Evolutionary conservation across 345 rosid species (phyloP).

Genomic region (Microthlaspi erraticum): DNA sequence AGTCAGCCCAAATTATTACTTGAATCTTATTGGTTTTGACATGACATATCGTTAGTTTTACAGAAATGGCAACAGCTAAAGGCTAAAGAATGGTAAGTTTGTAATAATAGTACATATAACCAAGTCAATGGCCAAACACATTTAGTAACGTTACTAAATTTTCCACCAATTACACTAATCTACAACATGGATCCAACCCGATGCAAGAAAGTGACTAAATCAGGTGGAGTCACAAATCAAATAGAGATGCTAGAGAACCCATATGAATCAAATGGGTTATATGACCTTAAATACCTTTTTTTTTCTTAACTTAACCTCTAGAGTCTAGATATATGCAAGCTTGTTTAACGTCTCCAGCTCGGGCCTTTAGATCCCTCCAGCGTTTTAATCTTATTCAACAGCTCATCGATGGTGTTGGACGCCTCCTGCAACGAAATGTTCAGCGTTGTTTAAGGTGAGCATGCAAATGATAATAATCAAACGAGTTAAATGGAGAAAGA

Average conservation of each 20-base stretch:
- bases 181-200: constrained; percentile 31
- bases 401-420: constrained; percentile 63
- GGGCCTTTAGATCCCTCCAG: constrained; percentile 61
- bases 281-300: background rate
- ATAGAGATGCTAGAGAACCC: constrained; percentile 14
- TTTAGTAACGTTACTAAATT: constrained; percentile 5
- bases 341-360: constrained; percentile 33
- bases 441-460: constrained; percentile 1
- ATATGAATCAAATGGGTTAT: background rate
- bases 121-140: background rate
- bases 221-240: constrained; percentile 16
- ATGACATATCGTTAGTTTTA: constrained; percentile 19
- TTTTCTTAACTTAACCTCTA: constrained; percentile 1
- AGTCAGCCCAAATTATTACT: constrained; percentile 27
- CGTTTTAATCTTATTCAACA: constrained; percentile 63
- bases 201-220: background rate
- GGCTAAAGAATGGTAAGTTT: background rate
- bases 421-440: constrained; percentile 60
- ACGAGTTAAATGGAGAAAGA: background rate
- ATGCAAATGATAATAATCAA: constrained; percentile 10
- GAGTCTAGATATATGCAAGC: constrained; percentile 21
- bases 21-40: constrained; percentile 9
- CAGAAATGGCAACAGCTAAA: background rate
- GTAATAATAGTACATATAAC: background rate
- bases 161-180: constrained; percentile 24